Percentiles rank a stretch among this genome's conserved stretches.
Conservation (phyloP, 495 filamentous ascomycete genomes). For the Poronia punctata region DNA sequence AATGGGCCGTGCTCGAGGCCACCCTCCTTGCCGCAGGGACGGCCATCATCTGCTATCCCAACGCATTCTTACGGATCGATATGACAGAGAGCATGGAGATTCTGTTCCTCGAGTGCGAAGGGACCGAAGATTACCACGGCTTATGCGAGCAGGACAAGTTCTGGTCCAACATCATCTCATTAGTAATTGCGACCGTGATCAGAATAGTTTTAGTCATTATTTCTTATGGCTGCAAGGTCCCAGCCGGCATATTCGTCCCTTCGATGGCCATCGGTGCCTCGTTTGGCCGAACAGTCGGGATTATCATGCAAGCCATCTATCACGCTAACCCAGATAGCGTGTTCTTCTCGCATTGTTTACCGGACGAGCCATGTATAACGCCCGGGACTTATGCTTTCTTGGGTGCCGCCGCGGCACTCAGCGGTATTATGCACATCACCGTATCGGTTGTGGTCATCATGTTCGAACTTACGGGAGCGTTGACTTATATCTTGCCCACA, state of each 20-base stretch:
- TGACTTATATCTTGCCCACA: slow-evolving; percentile 93
- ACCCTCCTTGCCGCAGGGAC: slow-evolving; percentile 76
- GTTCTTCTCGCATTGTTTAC: slow-evolving; percentile 82
- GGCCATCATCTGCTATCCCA: slow-evolving; percentile 89
- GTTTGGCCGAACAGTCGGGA: slow-evolving; percentile 90
- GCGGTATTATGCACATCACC: slow-evolving; percentile 96
- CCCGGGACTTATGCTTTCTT: slow-evolving; percentile 95
- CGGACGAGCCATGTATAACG: slow-evolving; percentile 93
- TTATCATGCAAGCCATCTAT: slow-evolving; percentile 84
- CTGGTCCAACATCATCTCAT: slow-evolving; percentile 72
- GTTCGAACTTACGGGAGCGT: slow-evolving; percentile 92
- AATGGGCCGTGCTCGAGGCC: slow-evolving; percentile 83
- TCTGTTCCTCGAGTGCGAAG: slow-evolving; percentile 90
- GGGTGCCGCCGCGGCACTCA: slow-evolving; percentile 89
- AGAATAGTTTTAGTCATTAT: slow-evolving; percentile 86
- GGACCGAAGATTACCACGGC: slow-evolving; percentile 82
- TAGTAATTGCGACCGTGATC: slow-evolving; percentile 73
- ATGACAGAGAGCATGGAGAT: slow-evolving; percentile 99
- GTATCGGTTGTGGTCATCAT: slow-evolving; percentile 96
- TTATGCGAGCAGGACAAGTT: slow-evolving; percentile 77
- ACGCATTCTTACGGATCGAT: slow-evolving; percentile 92
- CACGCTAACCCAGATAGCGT: slow-evolving; percentile 71
- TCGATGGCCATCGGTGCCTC: slow-evolving; percentile 96
- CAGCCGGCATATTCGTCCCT: slow-evolving; percentile 93
- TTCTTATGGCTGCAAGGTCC: slow-evolving; percentile 96